Conservation (phyloP, 768 basidiomycete genomes). For the Tulasnella sp. region DNA sequence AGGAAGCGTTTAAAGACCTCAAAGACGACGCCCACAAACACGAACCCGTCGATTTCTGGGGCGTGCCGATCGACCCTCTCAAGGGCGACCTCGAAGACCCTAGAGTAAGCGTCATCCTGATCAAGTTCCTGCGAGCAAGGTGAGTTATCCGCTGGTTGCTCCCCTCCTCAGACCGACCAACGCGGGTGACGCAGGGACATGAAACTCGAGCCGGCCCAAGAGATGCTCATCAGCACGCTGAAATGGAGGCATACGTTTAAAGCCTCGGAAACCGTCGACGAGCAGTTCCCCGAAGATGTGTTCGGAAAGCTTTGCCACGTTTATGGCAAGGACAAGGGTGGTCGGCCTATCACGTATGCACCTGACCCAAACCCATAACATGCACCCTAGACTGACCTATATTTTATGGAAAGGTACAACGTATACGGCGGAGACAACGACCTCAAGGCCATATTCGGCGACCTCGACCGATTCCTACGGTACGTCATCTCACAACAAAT, state of each 20-base stretch:
- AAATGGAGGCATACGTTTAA: conserved; percentile 60
- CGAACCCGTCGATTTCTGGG: conserved; percentile 54
- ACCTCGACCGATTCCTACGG: conserved; percentile 65
- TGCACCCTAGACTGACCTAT: background rate
- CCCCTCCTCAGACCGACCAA: background rate
- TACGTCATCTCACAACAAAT: conserved; percentile 23
- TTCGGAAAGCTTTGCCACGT: conserved; percentile 54
- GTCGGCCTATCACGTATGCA: conserved; percentile 52
- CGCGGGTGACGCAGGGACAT: conserved; percentile 35
- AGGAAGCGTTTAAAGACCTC: conserved; percentile 45
- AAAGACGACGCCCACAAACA: conserved; percentile 25
- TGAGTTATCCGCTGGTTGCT: conserved; percentile 21
- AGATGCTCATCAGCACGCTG: conserved; percentile 58
- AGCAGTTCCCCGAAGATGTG: conserved; percentile 47
- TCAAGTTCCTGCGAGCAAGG: conserved; percentile 76
- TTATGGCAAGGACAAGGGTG: conserved; percentile 57
- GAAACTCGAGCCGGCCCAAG: conserved; percentile 39
- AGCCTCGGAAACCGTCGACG: conserved; percentile 45
- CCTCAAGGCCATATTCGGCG: conserved; percentile 58
- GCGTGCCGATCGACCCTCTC: conserved; percentile 50
- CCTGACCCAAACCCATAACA: background rate
- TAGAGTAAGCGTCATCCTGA: conserved; percentile 57
- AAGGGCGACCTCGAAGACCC: conserved; percentile 40
- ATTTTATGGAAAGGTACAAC: conserved; percentile 44
- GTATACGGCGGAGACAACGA: conserved; percentile 62